These are phyloP conservation scores for Phytophthora colocasiae DNA, from an alignment of 352 stramenopile genomes.

Conservation along the genomic window DNA sequence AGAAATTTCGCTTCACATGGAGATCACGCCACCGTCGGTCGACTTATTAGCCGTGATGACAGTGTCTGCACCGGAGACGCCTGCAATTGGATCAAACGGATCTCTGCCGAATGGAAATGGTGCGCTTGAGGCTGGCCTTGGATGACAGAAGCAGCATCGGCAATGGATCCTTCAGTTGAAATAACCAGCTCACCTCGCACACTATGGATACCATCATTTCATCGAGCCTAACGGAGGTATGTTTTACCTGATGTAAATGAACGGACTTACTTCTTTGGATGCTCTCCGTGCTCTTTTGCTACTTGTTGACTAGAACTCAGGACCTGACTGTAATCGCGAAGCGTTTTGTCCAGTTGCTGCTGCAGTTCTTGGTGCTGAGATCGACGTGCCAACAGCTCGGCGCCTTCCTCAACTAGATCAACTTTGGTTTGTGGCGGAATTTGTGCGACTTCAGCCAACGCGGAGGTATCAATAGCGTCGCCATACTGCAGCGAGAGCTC, in stretches of 20 bases:
- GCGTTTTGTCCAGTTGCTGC: conserved; percentile 44
- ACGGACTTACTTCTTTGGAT: conserved; percentile 31
- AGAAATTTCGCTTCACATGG: conserved; percentile 57
- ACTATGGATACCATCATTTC: conserved; percentile 34
- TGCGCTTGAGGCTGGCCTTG: conserved; percentile 23
- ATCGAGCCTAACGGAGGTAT: conserved; percentile 23
- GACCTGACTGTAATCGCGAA: conserved; percentile 45
- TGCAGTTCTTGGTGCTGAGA: conserved; percentile 49
- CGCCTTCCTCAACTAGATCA: conserved; percentile 1
- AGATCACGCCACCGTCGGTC: conserved; percentile 59
- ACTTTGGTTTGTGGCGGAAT: not conserved
- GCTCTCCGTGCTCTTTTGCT: conserved; percentile 5
- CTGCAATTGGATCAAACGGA: conserved; percentile 36
- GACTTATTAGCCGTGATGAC: conserved; percentile 76
- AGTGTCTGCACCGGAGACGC: conserved; percentile 39
- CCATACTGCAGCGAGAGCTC: conserved; percentile 27
- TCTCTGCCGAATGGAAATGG: conserved; percentile 47
- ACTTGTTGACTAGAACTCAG: conserved; percentile 22
- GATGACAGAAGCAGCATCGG: conserved; percentile 43
- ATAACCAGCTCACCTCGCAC: conserved; percentile 8
- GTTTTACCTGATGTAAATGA: conserved; percentile 45
- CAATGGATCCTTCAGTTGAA: conserved; percentile 48
- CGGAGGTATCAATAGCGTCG: not conserved
- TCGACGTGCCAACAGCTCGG: conserved; percentile 18
- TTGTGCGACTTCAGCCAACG: conserved; percentile 2